Percentiles rank a stretch among this genome's conserved stretches.
Evolutionary conservation across 441 rosid species (phyloP).

Genomic region (Erysimum cheiri): DNA sequence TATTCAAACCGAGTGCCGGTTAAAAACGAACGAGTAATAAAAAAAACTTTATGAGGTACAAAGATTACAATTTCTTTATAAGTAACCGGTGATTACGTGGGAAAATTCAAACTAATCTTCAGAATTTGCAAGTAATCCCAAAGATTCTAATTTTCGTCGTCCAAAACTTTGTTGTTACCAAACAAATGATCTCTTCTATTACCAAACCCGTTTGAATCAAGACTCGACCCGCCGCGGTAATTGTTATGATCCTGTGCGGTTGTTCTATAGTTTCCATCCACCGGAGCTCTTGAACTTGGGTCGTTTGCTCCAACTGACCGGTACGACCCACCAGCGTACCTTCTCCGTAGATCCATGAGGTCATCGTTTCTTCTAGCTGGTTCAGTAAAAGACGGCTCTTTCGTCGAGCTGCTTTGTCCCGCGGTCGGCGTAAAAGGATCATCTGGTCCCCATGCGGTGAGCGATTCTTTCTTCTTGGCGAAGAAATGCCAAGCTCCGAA

Average conservation of each 20-base stretch:
- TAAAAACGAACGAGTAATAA: neutral
- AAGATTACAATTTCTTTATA: conserved; percentile 21
- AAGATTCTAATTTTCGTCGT: conserved; percentile 49
- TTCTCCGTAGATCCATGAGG: conserved; percentile 67
- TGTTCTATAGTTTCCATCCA: conserved; percentile 73
- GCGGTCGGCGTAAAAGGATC: conserved; percentile 73
- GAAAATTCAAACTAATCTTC: neutral
- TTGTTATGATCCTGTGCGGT: conserved; percentile 60
- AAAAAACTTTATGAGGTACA: neutral
- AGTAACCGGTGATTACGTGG: conserved; percentile 30
- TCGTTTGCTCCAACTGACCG: conserved; percentile 59
- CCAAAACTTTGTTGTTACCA: conserved; percentile 69
- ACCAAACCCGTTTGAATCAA: conserved; percentile 73
- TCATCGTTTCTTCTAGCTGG: conserved; percentile 68
- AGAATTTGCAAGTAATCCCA: conserved; percentile 30
- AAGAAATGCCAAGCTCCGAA: conserved; percentile 95
- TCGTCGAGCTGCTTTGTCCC: conserved; percentile 55
- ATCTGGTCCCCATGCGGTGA: conserved; percentile 90
- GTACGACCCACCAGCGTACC: conserved; percentile 62
- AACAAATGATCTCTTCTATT: conserved; percentile 73
- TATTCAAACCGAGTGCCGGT: neutral
- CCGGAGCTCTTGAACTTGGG: conserved; percentile 60
- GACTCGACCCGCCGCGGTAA: conserved; percentile 58
- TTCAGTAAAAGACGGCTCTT: conserved; percentile 63
- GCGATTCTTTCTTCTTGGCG: conserved; percentile 93